Evolutionary conservation across 2,329 filamentous ascomycete genomes (phyloP).

Genomic region (Epichloe baconii): DNA sequence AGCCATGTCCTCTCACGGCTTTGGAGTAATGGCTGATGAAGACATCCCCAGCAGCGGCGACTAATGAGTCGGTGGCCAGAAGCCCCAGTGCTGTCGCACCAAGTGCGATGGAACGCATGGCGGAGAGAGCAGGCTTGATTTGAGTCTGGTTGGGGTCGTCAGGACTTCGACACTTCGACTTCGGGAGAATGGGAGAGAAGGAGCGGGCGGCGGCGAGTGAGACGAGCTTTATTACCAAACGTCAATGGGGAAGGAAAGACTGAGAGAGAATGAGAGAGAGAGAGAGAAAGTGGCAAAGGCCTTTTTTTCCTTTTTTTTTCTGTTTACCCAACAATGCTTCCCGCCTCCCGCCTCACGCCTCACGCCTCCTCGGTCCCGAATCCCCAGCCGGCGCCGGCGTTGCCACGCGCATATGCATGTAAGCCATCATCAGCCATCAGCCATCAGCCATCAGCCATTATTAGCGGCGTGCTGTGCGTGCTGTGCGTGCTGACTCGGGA

Average conservation of each 20-base stretch:
- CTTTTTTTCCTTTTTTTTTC: not conserved
- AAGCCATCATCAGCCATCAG: not conserved
- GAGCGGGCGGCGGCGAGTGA: not conserved
- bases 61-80: conserved; percentile 3
- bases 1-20: conserved; percentile 22
- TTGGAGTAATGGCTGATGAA: conserved; percentile 12
- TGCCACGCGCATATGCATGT: not conserved
- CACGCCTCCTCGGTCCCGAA: not conserved
- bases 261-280: not conserved
- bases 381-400: not conserved
- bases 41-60: conserved; percentile 3
- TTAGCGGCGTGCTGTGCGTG: not conserved
- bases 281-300: not conserved
- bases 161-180: not conserved
- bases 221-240: not conserved
- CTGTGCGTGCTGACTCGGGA: not conserved
- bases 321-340: no score
- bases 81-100: conserved; percentile 7
- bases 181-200: not conserved
- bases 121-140: not conserved
- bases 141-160: not conserved
- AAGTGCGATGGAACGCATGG: conserved; percentile 8
- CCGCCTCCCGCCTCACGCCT: not conserved
- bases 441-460: not conserved
- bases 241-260: not conserved